Percentiles rank a stretch among this genome's conserved stretches.
Conservation (phyloP, 805 yeast genomes). For the Schwanniomyces polymorphus region DNA sequence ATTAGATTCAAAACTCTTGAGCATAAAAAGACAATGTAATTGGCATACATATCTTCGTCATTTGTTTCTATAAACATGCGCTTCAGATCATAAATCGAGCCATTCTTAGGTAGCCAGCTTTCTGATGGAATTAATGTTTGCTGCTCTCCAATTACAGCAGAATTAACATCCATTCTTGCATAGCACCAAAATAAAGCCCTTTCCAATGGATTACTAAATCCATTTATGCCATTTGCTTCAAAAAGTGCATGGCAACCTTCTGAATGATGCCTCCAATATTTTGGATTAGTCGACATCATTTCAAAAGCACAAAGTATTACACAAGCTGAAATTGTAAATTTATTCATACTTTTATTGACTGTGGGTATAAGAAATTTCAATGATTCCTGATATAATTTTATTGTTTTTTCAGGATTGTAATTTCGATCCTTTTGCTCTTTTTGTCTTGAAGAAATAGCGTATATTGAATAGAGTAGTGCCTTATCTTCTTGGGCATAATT, state of each 20-base stretch:
- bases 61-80: slow-evolving; percentile 18
- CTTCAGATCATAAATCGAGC: slow-evolving; percentile 17
- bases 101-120: slow-evolving; percentile 32
- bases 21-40: slow-evolving; percentile 38
- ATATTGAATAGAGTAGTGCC: slow-evolving; percentile 22
- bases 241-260: slow-evolving; percentile 35
- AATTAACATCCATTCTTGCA: slow-evolving; percentile 41
- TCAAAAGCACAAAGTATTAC: slow-evolving; percentile 43
- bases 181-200: slow-evolving; percentile 46
- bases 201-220: slow-evolving; percentile 31
- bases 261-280: slow-evolving; percentile 38
- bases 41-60: slow-evolving; percentile 36
- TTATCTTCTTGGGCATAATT: slow-evolving; percentile 8
- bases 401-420: slow-evolving; percentile 23
- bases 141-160: slow-evolving; percentile 35
- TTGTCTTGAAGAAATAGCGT: slow-evolving; percentile 33
- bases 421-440: slow-evolving; percentile 23
- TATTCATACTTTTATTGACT: slow-evolving; percentile 25
- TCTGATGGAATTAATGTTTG: slow-evolving; percentile 33
- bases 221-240: slow-evolving; percentile 36
- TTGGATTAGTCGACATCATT: slow-evolving; percentile 38
- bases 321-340: slow-evolving; percentile 34
- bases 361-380: slow-evolving; percentile 31
- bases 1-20: slow-evolving; percentile 37
- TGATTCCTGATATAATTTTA: slow-evolving; percentile 30